Base-by-base conservation (phyloP, 768 basidiomycete species). In the Cystofilobasidium capitatum region DNA sequence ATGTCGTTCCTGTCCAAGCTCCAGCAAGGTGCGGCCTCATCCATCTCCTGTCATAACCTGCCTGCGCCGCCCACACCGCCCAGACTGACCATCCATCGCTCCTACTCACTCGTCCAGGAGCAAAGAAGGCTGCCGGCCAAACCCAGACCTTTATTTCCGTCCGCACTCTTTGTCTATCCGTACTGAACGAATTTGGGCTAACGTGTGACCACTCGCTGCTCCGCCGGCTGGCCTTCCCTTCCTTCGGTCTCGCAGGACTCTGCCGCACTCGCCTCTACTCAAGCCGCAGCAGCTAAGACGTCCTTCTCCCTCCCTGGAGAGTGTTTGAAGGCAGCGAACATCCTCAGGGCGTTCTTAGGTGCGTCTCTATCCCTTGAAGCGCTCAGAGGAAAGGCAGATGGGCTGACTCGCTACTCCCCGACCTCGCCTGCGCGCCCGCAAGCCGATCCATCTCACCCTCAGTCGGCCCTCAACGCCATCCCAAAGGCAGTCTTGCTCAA, bases 321-420 rank as follows among this genome's bases (percentile, higher is more conserved):
- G 68, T 68, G 69, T 62, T 24, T 36, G 69, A 96, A 96, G 75
- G 90, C 92, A 0, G 91, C 92, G 20, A 89, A 87, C 78, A 97
- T 94, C 73, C 79, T 97, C 36, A 85, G 85, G 70, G 86, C 85
- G 71, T 97, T 97, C 81, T 81, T 94, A n/a, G 92, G 90, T 91
- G 74, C 64, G 81, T 72, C 13, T 36, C 9, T 8, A 3, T 70
- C 35, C 66, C 61, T 42, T n/a, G n/a, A n/a, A n/a, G n/a, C n/a
- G n/a, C n/a, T n/a, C n/a, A n/a, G n/a, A n/a, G n/a, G n/a, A n/a
- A n/a, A n/a, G n/a, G n/a, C n/a, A n/a, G n/a, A n/a, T n/a, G n/a
- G n/a, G n/a, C n/a, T n/a, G n/a, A n/a, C n/a, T n/a, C n/a, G n/a
- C n/a, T n/a, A n/a, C n/a, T n/a, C n/a, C n/a, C n/a, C n/a, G 51